These are phyloP conservation scores for Exserohilum rostratum DNA, from an alignment of 2,329 filamentous ascomycete species.

Conservation along the genomic window DNA sequence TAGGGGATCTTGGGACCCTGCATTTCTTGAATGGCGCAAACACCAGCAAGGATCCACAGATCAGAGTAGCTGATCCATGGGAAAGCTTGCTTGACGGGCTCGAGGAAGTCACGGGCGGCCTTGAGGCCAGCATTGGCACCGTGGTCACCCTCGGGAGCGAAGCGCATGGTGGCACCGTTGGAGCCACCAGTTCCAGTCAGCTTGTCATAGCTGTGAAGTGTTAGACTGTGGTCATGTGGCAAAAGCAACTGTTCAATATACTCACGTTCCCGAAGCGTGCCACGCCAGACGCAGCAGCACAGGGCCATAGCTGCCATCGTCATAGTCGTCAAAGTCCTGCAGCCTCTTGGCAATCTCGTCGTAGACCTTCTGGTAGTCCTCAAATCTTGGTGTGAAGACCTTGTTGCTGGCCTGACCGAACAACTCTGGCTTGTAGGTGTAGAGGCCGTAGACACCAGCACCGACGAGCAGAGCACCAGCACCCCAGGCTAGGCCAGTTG, in stretches of 20 bases:
- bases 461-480: conserved; percentile 38
- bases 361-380: conserved; percentile 96
- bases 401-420: conserved; percentile 41
- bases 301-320: conserved; percentile 94
- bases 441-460: conserved; percentile 48
- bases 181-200: conserved; percentile 87
- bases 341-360: conserved; percentile 79
- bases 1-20: conserved; percentile 85
- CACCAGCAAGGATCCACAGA: conserved; percentile 90
- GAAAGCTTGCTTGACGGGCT: conserved; percentile 86
- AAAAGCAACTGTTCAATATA: conserved; percentile 4
- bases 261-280: conserved; percentile 84
- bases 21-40: conserved; percentile 92
- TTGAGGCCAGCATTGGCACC: conserved; percentile 92
- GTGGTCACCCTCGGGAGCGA: conserved; percentile 85
- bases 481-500: conserved; percentile 49
- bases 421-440: conserved; percentile 62
- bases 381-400: conserved; percentile 74
- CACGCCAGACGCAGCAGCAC: conserved; percentile 90
- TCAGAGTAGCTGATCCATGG: conserved; percentile 97
- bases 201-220: conserved; percentile 69
- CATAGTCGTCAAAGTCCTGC: conserved; percentile 91
- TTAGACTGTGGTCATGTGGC: conserved; percentile 13
- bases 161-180: conserved; percentile 97
- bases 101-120: conserved; percentile 86